Evolutionary conservation across 768 basidiomycete species (phyloP).

Genomic region (Artomyces pyxidatus): DNA sequence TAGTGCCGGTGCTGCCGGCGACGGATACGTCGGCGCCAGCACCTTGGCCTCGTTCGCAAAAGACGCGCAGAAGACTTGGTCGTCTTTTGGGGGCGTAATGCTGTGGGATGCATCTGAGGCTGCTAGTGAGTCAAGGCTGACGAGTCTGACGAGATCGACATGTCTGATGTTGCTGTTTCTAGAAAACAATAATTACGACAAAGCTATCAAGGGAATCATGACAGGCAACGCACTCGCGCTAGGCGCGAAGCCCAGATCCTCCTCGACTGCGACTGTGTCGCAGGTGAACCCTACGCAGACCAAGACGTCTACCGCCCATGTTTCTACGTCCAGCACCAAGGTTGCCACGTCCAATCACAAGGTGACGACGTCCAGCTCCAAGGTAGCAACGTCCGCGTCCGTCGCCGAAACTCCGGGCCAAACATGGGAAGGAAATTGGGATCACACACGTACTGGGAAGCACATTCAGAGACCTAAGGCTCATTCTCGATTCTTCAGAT

Average conservation of each 20-base stretch:
- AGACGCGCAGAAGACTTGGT: constrained; percentile 30
- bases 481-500: background rate
- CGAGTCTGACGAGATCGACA: background rate
- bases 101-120: constrained; percentile 43
- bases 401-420: background rate
- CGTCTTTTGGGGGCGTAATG: constrained; percentile 41
- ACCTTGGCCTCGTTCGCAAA: constrained; percentile 27
- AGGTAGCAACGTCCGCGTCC: background rate
- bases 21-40: constrained; percentile 29
- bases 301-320: background rate
- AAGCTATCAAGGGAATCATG: constrained; percentile 1
- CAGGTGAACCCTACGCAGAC: background rate
- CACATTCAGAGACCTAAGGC: background rate
- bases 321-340: too few species aligned
- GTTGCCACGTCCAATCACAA: too few species aligned
- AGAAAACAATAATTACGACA: constrained; percentile 1
- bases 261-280: background rate
- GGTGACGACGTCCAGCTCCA: too few species aligned
- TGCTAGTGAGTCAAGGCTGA: constrained; percentile 24
- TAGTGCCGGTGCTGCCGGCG: constrained; percentile 34
- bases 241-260: background rate
- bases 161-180: background rate
- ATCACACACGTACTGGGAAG: background rate
- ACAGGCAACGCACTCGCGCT: background rate
- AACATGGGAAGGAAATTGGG: too few species aligned